These are phyloP conservation scores for Scutellaria baicalensis DNA, from an alignment of 257 asterid species.

Conservation along the genomic window DNA sequence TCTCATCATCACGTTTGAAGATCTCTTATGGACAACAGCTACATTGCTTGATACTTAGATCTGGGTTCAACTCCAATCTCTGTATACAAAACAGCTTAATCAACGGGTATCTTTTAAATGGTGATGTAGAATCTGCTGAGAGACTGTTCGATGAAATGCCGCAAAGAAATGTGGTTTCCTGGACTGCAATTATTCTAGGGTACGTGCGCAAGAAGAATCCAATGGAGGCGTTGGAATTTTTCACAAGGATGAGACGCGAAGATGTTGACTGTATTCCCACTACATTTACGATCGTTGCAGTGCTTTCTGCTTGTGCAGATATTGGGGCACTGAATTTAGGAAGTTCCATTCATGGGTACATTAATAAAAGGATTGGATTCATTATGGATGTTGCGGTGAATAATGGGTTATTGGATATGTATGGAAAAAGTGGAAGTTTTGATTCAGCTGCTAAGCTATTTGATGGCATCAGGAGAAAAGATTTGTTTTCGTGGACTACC, in stretches of 20 bases:
- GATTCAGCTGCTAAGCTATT: slow-evolving; percentile 49
- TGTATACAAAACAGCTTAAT: no score
- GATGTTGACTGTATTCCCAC: no score
- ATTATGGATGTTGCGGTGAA: slow-evolving; percentile 39
- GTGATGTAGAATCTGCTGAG: slow-evolving; percentile 46
- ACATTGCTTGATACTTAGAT: no score
- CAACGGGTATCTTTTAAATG: slow-evolving; percentile 42
- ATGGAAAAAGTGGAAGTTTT: slow-evolving; percentile 61
- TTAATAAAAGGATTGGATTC: slow-evolving; percentile 45
- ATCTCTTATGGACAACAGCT: no score
- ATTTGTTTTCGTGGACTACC: slow-evolving; percentile 70
- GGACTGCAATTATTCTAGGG: slow-evolving; percentile 85
- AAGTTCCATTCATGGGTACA: slow-evolving; percentile 50
- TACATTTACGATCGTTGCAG: no score
- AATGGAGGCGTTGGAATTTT: slow-evolving; percentile 47
- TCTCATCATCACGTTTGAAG: no score
- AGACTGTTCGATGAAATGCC: slow-evolving; percentile 62
- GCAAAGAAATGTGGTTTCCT: slow-evolving; percentile 51
- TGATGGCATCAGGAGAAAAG: slow-evolving; percentile 38
- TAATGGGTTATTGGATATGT: slow-evolving; percentile 75
- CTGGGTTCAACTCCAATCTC: no score
- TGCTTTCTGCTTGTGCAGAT: no score
- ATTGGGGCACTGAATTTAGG: slow-evolving; percentile 73
- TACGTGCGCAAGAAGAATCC: slow-evolving; percentile 47
- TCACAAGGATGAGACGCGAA: no score